Conservation (phyloP, 75 land plant species). For the Picea sitchensis region DNA sequence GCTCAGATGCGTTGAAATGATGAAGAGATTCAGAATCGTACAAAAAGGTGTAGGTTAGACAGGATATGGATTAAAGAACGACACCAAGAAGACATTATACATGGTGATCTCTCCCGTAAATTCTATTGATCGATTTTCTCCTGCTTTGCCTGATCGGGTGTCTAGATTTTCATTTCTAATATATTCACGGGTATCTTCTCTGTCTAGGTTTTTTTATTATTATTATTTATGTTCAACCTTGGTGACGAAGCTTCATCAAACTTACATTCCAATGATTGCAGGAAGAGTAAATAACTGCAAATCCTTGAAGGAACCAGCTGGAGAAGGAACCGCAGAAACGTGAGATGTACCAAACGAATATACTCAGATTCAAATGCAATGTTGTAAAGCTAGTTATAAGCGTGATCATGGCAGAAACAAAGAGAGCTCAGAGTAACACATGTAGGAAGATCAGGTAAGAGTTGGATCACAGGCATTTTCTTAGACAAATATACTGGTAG, state of each 20-base stretch:
- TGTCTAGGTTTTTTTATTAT: neutral
- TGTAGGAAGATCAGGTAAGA: neutral
- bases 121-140: neutral
- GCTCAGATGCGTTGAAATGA: neutral
- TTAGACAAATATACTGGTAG: too few relatives aligned
- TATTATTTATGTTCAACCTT: neutral
- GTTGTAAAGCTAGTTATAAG: neutral
- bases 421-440: neutral
- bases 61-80: neutral
- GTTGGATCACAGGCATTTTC: too few relatives aligned
- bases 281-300: neutral
- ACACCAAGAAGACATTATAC: neutral
- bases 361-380: neutral
- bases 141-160: too few relatives aligned
- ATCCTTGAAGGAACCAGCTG: neutral
- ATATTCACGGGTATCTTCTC: neutral
- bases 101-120: neutral
- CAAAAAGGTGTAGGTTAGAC: neutral
- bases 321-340: neutral
- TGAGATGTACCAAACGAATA: neutral
- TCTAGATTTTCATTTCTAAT: too few relatives aligned
- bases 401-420: neutral
- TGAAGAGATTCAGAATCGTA: neutral
- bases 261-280: neutral
- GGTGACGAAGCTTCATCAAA: neutral